A percentile compares a stretch with the other conserved stretches of the same genome.
Conservation (phyloP, 2,329 filamentous ascomycete species). For the Pezicula rhizophila region DNA sequence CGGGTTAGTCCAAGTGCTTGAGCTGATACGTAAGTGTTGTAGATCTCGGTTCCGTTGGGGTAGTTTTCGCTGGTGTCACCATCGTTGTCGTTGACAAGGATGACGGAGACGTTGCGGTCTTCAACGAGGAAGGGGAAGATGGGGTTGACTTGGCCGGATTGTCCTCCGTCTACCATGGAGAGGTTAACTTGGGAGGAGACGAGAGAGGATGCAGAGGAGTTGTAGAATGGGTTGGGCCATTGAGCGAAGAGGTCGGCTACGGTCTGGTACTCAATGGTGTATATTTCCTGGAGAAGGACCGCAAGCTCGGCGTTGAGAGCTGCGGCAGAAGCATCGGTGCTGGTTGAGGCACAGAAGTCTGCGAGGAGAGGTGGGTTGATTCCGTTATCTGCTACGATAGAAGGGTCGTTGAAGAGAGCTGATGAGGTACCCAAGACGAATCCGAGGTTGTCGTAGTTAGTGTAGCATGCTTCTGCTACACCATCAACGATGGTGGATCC, state of each 20-base stretch:
- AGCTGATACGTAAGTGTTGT: slow-evolving; percentile 13
- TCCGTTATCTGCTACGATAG: slow-evolving; percentile 10
- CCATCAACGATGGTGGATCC: slow-evolving; percentile 31
- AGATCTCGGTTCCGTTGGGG: slow-evolving; percentile 36
- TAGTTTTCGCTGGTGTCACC: slow-evolving; percentile 35
- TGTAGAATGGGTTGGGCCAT: slow-evolving; percentile 38
- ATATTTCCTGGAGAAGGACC: slow-evolving; percentile 19
- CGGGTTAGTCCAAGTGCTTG: slow-evolving; percentile 20
- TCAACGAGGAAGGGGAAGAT: slow-evolving; percentile 39
- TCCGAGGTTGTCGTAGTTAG: slow-evolving; percentile 39
- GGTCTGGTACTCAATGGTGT: slow-evolving; percentile 24
- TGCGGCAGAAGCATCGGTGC: not conserved
- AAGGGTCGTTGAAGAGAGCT: slow-evolving; percentile 30
- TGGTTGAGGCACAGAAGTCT: slow-evolving; percentile 5
- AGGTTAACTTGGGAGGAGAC: slow-evolving; percentile 24
- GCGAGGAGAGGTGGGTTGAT: slow-evolving; percentile 8
- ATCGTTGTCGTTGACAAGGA: slow-evolving; percentile 39
- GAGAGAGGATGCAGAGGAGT: slow-evolving; percentile 26
- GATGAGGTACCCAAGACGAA: slow-evolving; percentile 38
- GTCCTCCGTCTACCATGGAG: slow-evolving; percentile 37
- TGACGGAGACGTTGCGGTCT: slow-evolving; percentile 31
- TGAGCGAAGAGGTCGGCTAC: slow-evolving; percentile 14
- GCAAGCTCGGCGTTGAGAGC: not conserved
- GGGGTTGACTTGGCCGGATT: slow-evolving; percentile 35
- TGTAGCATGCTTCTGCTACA: slow-evolving; percentile 35